Evolutionary conservation across 306 rosid genomes (phyloP), one percentile per base, ranked within the genome.

Genomic region (Glycine soja): DNA sequence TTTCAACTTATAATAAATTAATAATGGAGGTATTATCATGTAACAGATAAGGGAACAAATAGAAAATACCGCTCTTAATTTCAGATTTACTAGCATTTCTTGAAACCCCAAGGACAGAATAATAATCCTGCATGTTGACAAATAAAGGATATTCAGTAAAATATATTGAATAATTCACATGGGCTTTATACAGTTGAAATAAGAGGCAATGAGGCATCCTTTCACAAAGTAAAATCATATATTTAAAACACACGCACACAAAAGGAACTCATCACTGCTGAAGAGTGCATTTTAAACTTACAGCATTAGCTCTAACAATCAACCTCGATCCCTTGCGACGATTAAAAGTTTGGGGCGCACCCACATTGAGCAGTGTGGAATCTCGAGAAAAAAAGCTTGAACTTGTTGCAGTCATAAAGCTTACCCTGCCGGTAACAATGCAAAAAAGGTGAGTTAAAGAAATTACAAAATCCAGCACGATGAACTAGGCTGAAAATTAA

Each of bases 51-150:
- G 76, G 82, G 50, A 40, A 32, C 56, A 59, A 54, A 66, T 12
- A 30, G 87, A 57, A 86, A 10, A 61, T 88, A 94, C 98, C 98
- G 8, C 88, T 92, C 87, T 94, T 94, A 78, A 94, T 92, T 84
- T 94, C 98, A 84, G 98, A 61, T 94, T 94, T 94, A 78, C 86
- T 92, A 16, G 98, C 88, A 81, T 80, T 88, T 90, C 70, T 94
- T 65, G 98, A 92, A 66, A 94, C 97, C 80, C 98, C 98, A 46
- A 92, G 98, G 84, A 91, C 72, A 47, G 97, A 88, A 88, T 94
- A 94, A 80, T 18, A 94, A 84, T 94, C 98, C 98, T 94, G 93
- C 71, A 85, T 68, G 66, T 77, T 36, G 48, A 61, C 51, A 83
- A 42, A 75, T 52, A 74, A 78, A 48, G 74, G 83, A 71, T 69